Evolutionary conservation across 306 rosid species (phyloP), one percentile per base, ranked within the genome.

Genomic region (Purshia tridentata): DNA sequence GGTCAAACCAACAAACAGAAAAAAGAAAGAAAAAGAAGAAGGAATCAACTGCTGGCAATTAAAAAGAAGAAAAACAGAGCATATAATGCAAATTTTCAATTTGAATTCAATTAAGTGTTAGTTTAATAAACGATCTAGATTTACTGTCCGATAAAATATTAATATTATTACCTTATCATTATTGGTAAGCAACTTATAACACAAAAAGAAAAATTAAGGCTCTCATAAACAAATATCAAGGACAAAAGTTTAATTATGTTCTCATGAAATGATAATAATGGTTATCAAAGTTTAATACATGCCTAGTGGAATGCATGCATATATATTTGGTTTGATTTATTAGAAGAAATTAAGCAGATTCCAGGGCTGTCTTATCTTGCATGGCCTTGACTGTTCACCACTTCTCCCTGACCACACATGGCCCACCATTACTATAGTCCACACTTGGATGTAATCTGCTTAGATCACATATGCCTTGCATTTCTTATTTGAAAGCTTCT

Each of bases 401-500:
- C 16, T 56, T 56, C 40, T 56, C 62, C 62, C 40, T 56, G 37
- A 22, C n/a, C 62, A 11, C 40, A 22, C 39, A 22, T 22, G 61
- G 61, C 22, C 39, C 61, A 56, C 40, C 40, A 11, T 56, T 56
- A 22, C 22, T 5, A 20, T 29, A 29, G n/a, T n/a, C 2, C 35
- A 29, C 35, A 29, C 6, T 47, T 73, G 84, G 68, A 52, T 2
- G 50, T 35, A 49, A 53, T 40, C 69, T 51, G 15, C 54, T 75
- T 77, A 22, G 48, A 47, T 70, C 63, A 16, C 9, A 37, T 37
- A 20, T 69, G 35, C 35, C 35, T 29, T 29, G 35, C 1, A 29
- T 29, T 29, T 29, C 35, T 29, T 29, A 66, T 70, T 54, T 70
- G 77, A 76, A 73, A 60, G 69, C 69, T 75, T 75, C 18, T 59